phyloP scores from a whole-genome alignment of 345 rosid species.

The Aquilaria malaccensis region DNA sequence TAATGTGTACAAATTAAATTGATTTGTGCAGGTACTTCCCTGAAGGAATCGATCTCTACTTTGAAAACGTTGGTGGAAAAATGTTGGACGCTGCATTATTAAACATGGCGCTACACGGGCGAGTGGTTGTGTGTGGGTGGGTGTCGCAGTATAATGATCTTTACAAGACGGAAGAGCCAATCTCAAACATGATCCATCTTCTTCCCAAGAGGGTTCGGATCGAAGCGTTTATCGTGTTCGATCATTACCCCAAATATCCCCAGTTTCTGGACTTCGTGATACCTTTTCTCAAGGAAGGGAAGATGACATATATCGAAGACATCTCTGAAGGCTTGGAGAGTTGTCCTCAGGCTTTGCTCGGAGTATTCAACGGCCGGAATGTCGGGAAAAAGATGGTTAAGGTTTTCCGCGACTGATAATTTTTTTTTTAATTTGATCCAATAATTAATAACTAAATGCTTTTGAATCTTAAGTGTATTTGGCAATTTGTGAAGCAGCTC shows the following conservation, averaged over 20 bases:
- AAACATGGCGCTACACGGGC: conserved; percentile 32
- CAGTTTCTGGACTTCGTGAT: conserved; percentile 32
- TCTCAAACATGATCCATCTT: conserved; percentile 17
- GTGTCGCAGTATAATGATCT: conserved; percentile 35
- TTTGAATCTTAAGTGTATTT: no score
- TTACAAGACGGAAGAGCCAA: conserved; percentile 10
- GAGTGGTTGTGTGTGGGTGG: conserved; percentile 45
- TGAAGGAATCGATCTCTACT: conserved; percentile 45
- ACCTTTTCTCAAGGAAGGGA: conserved; percentile 31
- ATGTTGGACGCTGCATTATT: conserved; percentile 43
- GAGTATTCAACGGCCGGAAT: conserved; percentile 35
- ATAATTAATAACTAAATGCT: no score
- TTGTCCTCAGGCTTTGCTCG: conserved; percentile 36
- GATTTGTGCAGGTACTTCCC: conserved; percentile 12
- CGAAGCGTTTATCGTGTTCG: conserved; percentile 28
- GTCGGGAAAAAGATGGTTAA: conserved; percentile 33
- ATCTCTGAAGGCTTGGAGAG: conserved; percentile 37
- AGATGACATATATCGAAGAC: conserved; percentile 40
- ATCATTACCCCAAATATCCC: conserved; percentile 19
- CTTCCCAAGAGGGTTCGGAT: conserved; percentile 25
- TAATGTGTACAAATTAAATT: no score
- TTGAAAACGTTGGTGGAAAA: conserved; percentile 48
- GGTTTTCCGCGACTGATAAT: not conserved
- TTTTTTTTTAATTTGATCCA: no score
- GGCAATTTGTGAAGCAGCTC: no score